A percentile compares a stretch with the other conserved stretches of the same genome.
These are phyloP conservation scores for Rhynchosporium secalis DNA, from an alignment of 2,329 filamentous ascomycete genomes.

Conservation along the genomic window DNA sequence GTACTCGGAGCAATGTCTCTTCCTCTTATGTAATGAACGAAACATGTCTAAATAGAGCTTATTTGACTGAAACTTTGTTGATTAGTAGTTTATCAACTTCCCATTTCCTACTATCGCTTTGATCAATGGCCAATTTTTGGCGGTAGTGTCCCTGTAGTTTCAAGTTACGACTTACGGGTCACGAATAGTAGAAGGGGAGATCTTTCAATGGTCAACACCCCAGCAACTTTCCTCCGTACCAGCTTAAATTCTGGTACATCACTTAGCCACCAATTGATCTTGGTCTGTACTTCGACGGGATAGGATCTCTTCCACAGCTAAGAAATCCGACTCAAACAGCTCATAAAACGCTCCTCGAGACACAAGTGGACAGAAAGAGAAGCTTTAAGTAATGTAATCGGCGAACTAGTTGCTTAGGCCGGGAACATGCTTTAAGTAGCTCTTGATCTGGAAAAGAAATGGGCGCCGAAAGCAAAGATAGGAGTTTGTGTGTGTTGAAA, in stretches of 20 bases:
- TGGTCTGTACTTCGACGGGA: neutral
- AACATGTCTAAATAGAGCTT: too few relatives aligned
- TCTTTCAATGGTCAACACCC: neutral
- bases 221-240: neutral
- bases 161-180: neutral
- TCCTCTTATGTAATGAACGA: too few relatives aligned
- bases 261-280: neutral
- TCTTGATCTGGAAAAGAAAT: conserved; percentile 1
- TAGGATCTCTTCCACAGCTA: neutral
- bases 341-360: neutral
- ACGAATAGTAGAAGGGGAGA: neutral
- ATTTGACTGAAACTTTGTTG: too few relatives aligned
- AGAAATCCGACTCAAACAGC: conserved; percentile 1
- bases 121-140: conserved; percentile 7
- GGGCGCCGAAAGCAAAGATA: conserved; percentile 4
- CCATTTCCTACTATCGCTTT: conserved; percentile 1
- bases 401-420: neutral
- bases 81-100: neutral
- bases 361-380: neutral
- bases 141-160: neutral
- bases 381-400: neutral
- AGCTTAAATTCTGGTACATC: too few relatives aligned
- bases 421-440: neutral
- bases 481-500: conserved; percentile 1
- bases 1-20: too few relatives aligned